Evolutionary conservation across 2,329 filamentous ascomycete species (phyloP), one percentile per base, ranked within the genome.

Genomic region (Cladosporium sp.): DNA sequence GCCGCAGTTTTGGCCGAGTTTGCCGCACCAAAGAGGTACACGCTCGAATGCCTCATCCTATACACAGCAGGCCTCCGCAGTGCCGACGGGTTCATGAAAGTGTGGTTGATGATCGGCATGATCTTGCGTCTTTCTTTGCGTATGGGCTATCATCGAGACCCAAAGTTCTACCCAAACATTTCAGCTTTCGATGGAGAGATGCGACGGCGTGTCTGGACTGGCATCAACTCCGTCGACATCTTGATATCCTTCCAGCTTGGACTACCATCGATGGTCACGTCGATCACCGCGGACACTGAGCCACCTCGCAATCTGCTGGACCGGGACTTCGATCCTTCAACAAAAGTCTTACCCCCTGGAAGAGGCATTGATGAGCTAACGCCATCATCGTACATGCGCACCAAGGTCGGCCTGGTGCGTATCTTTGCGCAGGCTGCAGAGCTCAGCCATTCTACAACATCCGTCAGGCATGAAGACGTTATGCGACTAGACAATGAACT

Each of bases 231-330:
- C 56, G 56, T 76, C 3, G 75, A 78, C 29, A 63, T 73, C 0
- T 54, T 77, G 7, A 65, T 75, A 36, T 75, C 73, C 0, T 75
- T 74, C 37, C 71, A 76, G 49, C 64, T 76, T 32, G 75, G 75
- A 0, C 62, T 78, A 15, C 76, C 75, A 2, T 72, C 72, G n/a
- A 73, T 77, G 68, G 69, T 77, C 11, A 65, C 67, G 37, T 62
- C 69, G 5, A 61, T 67, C 15, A 64, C 72, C 12, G 65, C 62
- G 30, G 75, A 79, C 51, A 73, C 73, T 0, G 55, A 61, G 13
- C 65, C 69, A 30, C 76, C 76, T 1, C 61, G 62, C 0, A 78
- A 78, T 42, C 61, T 77, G 0, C 56, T 68, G 1, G 75, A 78
- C 47, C 57, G 55, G 1, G 76, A 79, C 37, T 70, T 79, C 39